phyloP scores from a whole-genome alignment of 164 flowering plant species.

The Kalanchoe fedtschenkoi region DNA sequence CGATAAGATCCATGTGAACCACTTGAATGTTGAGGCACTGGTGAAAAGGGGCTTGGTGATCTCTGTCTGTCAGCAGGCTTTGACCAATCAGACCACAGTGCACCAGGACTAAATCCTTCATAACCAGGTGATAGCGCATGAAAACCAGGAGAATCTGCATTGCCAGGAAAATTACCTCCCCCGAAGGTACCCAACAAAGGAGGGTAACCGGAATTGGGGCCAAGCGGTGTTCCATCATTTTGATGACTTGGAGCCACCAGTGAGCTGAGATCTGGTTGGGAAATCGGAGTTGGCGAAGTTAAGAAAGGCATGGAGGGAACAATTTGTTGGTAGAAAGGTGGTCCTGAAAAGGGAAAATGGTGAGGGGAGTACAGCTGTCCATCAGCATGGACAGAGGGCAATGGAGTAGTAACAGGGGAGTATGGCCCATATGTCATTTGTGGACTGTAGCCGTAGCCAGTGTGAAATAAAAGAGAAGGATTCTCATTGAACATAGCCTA shows the following conservation, averaged over 20 bases:
- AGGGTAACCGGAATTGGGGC: slow-evolving; percentile 55
- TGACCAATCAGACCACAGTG: slow-evolving; percentile 58
- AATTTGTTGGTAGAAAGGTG: slow-evolving; percentile 61
- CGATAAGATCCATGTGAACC: slow-evolving; percentile 55
- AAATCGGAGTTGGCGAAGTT: slow-evolving; percentile 51
- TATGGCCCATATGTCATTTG: slow-evolving; percentile 89
- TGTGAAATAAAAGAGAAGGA: slow-evolving; percentile 58
- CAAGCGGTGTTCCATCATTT: slow-evolving; percentile 40
- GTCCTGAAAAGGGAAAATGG: slow-evolving; percentile 52
- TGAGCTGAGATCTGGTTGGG: slow-evolving; percentile 50
- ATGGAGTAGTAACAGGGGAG: slow-evolving; percentile 77
- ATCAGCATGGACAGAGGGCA: slow-evolving; percentile 56
- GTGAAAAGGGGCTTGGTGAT: slow-evolving; percentile 51
- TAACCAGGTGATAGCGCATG: slow-evolving; percentile 51
- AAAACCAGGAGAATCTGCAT: slow-evolving; percentile 32
- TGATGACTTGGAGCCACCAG: slow-evolving; percentile 43
- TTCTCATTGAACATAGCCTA: slow-evolving; percentile 85
- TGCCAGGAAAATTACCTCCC: slow-evolving; percentile 47
- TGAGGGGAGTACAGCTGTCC: slow-evolving; percentile 43
- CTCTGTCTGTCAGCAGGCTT: slow-evolving; percentile 59
- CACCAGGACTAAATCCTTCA: slow-evolving; percentile 64
- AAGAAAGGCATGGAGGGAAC: slow-evolving; percentile 48
- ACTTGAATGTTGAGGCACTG: slow-evolving; percentile 56
- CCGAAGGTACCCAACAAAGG: slow-evolving; percentile 42
- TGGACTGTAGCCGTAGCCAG: slow-evolving; percentile 77